Percentiles rank a stretch among this genome's conserved stretches.
Evolutionary conservation across 2,329 filamentous ascomycete species (phyloP).

Genomic region (Apiospora kogelbergensis): DNA sequence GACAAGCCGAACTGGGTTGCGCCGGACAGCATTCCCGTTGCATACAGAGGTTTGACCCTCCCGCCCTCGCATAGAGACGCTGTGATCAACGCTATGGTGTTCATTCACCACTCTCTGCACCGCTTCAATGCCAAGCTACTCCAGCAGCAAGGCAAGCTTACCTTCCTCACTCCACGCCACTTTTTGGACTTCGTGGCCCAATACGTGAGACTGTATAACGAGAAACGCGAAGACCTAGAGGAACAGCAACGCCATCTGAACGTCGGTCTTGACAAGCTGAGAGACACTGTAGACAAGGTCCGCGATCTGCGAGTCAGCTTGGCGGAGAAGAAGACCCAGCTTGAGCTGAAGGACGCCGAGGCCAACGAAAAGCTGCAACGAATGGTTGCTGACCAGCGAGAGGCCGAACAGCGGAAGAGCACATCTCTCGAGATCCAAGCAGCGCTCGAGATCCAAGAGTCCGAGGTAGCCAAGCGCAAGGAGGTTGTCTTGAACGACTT

Average conservation of each 20-base stretch:
- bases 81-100: conserved; percentile 97
- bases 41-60: conserved; percentile 80
- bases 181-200: conserved; percentile 98
- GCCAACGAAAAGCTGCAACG: conserved; percentile 96
- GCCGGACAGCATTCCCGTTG: conserved; percentile 89
- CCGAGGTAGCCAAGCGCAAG: conserved; percentile 78
- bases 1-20: conserved; percentile 83
- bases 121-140: conserved; percentile 84
- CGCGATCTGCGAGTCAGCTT: conserved; percentile 86
- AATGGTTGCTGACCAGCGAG: conserved; percentile 94
- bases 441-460: conserved; percentile 84
- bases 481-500: conserved; percentile 86
- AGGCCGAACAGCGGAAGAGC: conserved; percentile 88
- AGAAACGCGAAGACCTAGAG: conserved; percentile 97
- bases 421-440: conserved; percentile 87
- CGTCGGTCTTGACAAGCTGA: conserved; percentile 93
- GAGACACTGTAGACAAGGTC: conserved; percentile 97
- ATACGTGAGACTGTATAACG: conserved; percentile 95
- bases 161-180: conserved; percentile 92
- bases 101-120: conserved; percentile 93
- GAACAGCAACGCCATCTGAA: conserved; percentile 98
- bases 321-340: conserved; percentile 88
- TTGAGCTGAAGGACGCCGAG: conserved; percentile 91
- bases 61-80: conserved; percentile 89
- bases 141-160: conserved; percentile 89